Base-by-base conservation (phyloP, 257 asterid species). In the Solanum ahanhuiri region DNA sequence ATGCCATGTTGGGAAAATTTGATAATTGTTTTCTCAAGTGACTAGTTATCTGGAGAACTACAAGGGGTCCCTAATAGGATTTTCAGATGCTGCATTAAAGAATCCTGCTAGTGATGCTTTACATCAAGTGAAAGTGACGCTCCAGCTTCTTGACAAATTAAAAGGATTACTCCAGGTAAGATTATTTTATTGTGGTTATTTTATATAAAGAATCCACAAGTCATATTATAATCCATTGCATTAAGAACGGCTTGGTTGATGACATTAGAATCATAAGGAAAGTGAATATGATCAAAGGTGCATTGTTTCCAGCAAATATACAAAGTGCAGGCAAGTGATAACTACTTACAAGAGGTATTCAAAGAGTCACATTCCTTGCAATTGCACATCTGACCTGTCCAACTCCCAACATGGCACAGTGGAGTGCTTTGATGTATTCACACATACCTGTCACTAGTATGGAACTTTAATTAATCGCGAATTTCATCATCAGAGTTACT, bases 11-110 rank as follows among this genome's bases (percentile, higher is more conserved):
- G 58, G 58, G 7, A 0, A 48, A 48, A 14, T 48, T 48, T 48
- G 58, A 48, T 48, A 14, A 14, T 48, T 48, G 58, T 82, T 90
- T 69, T 30, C 20, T 12, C 41, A 96, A 98, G 98, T 95, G 83
- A 93, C 93, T 90, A 96, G 92, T 85, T 95, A 91, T 89, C 90
- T 95, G 63, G 99, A 96, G 89, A 96, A 95, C 89, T 96, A 96
- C 87, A 96, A 95, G 90, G 92, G 96, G 87, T 95, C 99, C 86
- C 93, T 96, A 58, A 95, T 91, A 2, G 60, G 60, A 5, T 51
- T 51, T 48, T 48, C 58, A 48, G 58, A 51, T 51, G 60, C 60
- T 51, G 60, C 9, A 51, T 17, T 5, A 51, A 15, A 15, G 60
- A 15, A 51, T 51, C 60, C 60, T 51, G 22, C 60, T 51, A 51